Percentiles rank a stretch among this genome's conserved stretches.
phyloP scores from a whole-genome alignment of 1,139 yeast species.

The Saccharomyces hybrid region DNA sequence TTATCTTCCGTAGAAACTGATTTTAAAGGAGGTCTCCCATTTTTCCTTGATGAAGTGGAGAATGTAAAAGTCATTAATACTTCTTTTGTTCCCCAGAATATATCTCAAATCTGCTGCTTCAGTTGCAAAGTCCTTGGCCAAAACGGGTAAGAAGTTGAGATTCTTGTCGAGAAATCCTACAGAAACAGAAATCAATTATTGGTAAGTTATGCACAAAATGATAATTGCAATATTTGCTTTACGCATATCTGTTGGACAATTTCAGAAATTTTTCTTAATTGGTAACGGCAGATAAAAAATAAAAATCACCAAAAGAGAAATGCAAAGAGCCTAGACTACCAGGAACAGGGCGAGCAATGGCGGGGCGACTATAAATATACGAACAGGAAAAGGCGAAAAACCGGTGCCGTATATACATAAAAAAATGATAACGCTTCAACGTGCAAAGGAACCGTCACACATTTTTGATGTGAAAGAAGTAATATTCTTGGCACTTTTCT shows the following conservation, averaged over 20 bases:
- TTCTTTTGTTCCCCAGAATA: background rate
- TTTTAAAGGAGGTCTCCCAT: slow-evolving; percentile 1
- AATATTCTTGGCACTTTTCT: background rate
- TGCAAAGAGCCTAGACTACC: background rate
- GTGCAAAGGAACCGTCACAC: background rate
- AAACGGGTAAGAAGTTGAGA: background rate
- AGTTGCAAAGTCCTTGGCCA: background rate
- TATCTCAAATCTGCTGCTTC: background rate
- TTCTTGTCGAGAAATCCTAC: background rate
- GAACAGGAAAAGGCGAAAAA: background rate
- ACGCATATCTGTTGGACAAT: background rate
- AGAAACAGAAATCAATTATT: background rate
- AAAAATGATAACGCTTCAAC: background rate
- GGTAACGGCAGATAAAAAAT: background rate
- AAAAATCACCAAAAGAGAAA: background rate
- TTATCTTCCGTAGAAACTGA: background rate
- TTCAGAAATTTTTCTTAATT: background rate
- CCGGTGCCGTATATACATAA: background rate
- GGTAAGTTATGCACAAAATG: background rate
- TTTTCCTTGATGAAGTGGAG: background rate
- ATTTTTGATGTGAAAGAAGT: background rate
- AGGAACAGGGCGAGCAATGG: background rate
- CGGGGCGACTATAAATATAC: background rate
- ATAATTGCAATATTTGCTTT: background rate
- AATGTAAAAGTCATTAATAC: background rate